Base-by-base conservation (phyloP, 768 basidiomycete genomes). In the Plicaturopsis crispa region DNA sequence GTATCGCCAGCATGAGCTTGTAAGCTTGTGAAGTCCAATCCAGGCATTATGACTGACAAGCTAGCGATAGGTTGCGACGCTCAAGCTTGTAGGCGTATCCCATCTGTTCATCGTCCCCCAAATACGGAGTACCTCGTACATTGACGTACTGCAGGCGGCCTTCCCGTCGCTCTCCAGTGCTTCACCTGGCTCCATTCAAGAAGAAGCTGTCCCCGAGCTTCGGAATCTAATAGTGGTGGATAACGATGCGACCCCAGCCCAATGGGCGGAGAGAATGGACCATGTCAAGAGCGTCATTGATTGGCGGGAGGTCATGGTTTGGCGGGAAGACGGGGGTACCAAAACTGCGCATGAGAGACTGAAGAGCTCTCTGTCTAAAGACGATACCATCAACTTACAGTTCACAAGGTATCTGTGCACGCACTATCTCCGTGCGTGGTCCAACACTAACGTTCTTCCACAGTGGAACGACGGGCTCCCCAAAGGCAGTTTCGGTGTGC, bases 401-500 rank as follows among this genome's bases (percentile, higher is more conserved):
- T 91, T 89, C 51, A 90, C 87, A 22, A 89, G 85, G 84, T 84
- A 43, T 37, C 8, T 28, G 10, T 28, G 8, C 14, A 28, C 18
- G 34, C 14, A 38, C 18, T 24, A 7, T 6, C 17, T 20, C 19
- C 31, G 20, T 13, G 32, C 1, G 19, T 16, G 21, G 16, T 10
- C 12, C 16, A 23, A 39, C 37, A 35, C 19, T 24, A 7, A 23
- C 33, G 26, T 23, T 24, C 36, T 35, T 17, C 31, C 35, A 32
- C 45, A 88, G 86, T 48, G 85, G 85, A 3, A 88, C 88, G 7
- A 88, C 87, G 2, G 87, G 85, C 11, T 53, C 66, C 0, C 86
- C 88, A 0, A 91, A 90, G 56, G 88, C 84, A 13, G 87, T 87
- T 38, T 85, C 86, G 17, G 86, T 88, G n/a, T n/a, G n/a, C n/a